Evolutionary conservation across 306 rosid genomes (phyloP).

Genomic region (Sophora flavescens): DNA sequence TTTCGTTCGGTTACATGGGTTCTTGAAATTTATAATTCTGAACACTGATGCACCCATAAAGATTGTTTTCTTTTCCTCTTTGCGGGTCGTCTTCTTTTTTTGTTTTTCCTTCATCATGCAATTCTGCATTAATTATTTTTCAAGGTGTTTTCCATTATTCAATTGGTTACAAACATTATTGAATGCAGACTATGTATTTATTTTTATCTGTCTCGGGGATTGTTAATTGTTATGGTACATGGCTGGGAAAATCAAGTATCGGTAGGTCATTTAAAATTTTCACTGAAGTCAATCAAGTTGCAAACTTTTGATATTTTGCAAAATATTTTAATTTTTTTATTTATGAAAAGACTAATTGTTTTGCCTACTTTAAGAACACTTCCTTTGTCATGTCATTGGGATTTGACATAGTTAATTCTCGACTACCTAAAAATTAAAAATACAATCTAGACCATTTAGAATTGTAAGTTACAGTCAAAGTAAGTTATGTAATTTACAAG

Average conservation of each 20-base stretch:
- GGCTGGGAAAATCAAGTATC: background rate
- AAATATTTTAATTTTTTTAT: background rate
- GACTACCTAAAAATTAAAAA: too few relatives aligned
- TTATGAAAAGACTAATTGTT: background rate
- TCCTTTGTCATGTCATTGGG: too few relatives aligned
- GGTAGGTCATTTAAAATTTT: background rate
- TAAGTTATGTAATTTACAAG: conserved; percentile 15
- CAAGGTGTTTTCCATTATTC: background rate
- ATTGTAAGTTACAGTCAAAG: background rate
- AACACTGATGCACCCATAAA: background rate
- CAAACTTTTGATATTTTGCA: background rate
- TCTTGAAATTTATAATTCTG: background rate
- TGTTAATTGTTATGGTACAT: background rate
- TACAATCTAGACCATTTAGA: background rate
- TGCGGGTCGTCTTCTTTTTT: background rate
- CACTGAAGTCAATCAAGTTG: background rate
- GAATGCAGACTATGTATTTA: background rate
- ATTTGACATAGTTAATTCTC: too few relatives aligned
- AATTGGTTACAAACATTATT: background rate
- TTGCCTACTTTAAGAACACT: too few relatives aligned
- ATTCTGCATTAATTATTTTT: background rate
- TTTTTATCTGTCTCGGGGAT: background rate
- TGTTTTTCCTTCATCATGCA: background rate
- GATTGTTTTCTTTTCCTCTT: background rate
- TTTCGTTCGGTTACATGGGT: background rate